These are phyloP conservation scores for Erysimum cheiranthoides DNA, from an alignment of 345 rosid genomes.

Conservation along the genomic window DNA sequence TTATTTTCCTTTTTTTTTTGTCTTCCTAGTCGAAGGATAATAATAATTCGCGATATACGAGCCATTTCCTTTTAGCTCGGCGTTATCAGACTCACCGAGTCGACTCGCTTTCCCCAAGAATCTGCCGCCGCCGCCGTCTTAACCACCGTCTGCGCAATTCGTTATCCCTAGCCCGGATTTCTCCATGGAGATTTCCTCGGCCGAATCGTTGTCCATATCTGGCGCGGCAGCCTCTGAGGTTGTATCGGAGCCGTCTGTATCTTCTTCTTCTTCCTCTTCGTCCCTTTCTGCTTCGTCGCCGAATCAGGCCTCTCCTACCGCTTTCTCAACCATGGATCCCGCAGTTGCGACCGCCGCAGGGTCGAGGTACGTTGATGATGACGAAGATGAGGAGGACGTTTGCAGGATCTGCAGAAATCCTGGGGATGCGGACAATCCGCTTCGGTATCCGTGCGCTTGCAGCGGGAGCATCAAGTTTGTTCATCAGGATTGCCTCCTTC, in stretches of 20 bases:
- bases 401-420: conserved; percentile 99
- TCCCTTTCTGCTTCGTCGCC: conserved; percentile 43
- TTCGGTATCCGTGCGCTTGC: conserved; percentile 95
- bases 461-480: conserved; percentile 99
- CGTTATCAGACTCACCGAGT: conserved; percentile 45
- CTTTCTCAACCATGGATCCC: conserved; percentile 40
- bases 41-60: conserved; percentile 28
- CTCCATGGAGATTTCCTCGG: conserved; percentile 53
- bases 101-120: conserved; percentile 29
- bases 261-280: conserved; percentile 41
- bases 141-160: conserved; percentile 2
- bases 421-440: conserved; percentile 90
- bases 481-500: conserved; percentile 97
- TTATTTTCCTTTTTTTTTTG: not conserved
- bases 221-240: conserved; percentile 43
- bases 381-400: conserved; percentile 93
- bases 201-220: conserved; percentile 41
- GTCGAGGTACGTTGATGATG: conserved; percentile 59
- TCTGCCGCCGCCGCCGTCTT: conserved; percentile 11
- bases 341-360: conserved; percentile 25
- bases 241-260: conserved; percentile 33
- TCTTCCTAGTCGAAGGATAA: conserved; percentile 32
- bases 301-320: conserved; percentile 38
- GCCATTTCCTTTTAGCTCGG: conserved; percentile 31
- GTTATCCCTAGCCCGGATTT: conserved; percentile 23